Base-by-base conservation (phyloP, 345 rosid genomes). In the Syzygium jambos region DNA sequence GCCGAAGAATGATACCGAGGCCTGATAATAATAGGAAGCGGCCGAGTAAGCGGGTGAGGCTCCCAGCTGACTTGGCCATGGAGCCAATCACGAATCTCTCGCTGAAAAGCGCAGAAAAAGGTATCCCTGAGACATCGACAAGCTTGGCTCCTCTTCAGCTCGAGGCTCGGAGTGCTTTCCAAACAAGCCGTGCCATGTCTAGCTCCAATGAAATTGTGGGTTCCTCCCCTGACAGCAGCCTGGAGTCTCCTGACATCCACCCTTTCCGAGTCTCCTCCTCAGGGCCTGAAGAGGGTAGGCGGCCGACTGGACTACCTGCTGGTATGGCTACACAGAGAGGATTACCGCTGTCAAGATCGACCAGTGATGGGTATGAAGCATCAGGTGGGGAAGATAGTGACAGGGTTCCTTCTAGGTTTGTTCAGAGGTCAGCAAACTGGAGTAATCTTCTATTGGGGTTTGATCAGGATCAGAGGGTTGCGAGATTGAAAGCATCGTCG, bases 341-440 rank as follows among this genome's bases (percentile, higher is more conserved):
- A 88, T 89, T 98, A 84, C 98, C 95, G n/a, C 89, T 96, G 73
- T 95, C 97, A 21, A 96, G 98, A 91, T 96, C 99, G 55, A 92
- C 98, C 84, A 98, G 98, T 85, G 98, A 98, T 86, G 99, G 98
- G 11, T 96, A 96, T 46, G 99, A 98, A 91, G 97, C 99, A 23
- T 98, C 99, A 22, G 98, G 98, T 34, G 99, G 99, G 41, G 99
- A 98, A 92, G 99, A 98, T 87, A 98, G 99, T 53, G 99, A 96
- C 88, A 93, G 94, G 88, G 96, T 96, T 88, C 96, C 99, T 88
- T 91, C 95, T 25, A 93, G 99, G 90, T 90, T 90, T 84, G 91
- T 93, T 68, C 93, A 95, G 84, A 95, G 94, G 89, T 91, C 98
- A 46, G 88, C 91, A 27, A 92, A 93, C 93, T 93, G 96, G 98